Percentiles rank a stretch among this genome's conserved stretches.
Conservation (phyloP, 2,329 filamentous ascomycete species). For the Diatrype stigma region DNA sequence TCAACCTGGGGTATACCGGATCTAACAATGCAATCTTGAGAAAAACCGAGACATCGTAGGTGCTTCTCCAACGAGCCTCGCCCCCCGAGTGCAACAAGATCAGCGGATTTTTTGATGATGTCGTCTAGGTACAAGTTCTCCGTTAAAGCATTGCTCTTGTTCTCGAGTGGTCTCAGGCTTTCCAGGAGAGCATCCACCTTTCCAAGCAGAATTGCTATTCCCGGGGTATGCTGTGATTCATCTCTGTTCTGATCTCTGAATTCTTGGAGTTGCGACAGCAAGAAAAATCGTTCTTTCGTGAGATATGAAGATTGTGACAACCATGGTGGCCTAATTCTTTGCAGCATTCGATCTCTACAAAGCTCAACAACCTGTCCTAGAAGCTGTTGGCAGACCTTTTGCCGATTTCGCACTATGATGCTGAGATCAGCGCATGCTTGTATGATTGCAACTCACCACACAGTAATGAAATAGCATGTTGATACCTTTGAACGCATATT, state of each 20-base stretch:
- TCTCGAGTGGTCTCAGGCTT: not conserved
- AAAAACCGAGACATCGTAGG: not conserved
- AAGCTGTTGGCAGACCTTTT: not conserved
- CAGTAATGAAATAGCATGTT: not conserved
- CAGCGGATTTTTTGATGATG: not conserved
- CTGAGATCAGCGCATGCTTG: not conserved
- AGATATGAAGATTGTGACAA: not conserved
- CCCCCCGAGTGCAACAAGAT: not conserved
- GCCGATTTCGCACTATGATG: not conserved
- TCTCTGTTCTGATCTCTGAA: not conserved
- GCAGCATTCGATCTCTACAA: not conserved
- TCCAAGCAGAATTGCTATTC: not conserved
- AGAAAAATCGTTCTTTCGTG: not conserved
- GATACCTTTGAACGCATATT: not conserved
- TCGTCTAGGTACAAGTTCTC: not conserved
- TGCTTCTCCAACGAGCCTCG: not conserved
- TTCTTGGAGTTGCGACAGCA: not conserved
- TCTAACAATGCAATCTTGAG: not conserved
- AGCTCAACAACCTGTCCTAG: not conserved
- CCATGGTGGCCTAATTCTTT: not conserved
- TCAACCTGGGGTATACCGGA: constrained; percentile 1
- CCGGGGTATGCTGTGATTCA: not conserved
- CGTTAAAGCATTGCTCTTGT: not conserved
- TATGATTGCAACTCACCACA: too few relatives aligned
- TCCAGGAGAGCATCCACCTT: not conserved